Conservation (phyloP, 345 rosid genomes). For the Linum lewisii region DNA sequence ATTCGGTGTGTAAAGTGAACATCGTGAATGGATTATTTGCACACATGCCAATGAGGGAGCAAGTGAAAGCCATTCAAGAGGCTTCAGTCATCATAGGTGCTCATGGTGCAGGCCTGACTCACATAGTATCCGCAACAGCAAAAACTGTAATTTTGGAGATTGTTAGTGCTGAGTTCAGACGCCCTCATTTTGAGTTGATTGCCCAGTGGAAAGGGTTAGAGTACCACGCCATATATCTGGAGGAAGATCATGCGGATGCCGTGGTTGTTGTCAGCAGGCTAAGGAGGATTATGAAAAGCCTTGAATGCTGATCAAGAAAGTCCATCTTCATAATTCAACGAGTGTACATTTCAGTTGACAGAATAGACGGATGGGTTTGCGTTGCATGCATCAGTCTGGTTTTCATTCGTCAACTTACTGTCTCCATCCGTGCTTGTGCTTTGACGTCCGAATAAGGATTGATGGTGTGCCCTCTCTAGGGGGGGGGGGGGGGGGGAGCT, state of each 20-base stretch:
- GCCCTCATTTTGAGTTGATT: slow-evolving; percentile 80
- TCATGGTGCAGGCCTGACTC: slow-evolving; percentile 96
- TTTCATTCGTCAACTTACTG: too few species aligned
- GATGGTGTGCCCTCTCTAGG: too few species aligned
- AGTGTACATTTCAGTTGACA: background rate
- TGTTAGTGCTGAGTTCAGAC: slow-evolving; percentile 42
- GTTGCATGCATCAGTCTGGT: background rate
- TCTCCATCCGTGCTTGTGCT: too few species aligned
- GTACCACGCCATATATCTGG: slow-evolving; percentile 67
- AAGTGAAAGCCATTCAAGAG: slow-evolving; percentile 72
- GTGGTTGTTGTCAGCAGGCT: slow-evolving; percentile 42
- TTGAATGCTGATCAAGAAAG: slow-evolving; percentile 15
- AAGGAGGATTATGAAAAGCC: slow-evolving; percentile 19
- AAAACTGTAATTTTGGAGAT: slow-evolving; percentile 81
- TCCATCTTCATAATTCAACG: background rate
- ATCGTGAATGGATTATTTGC: slow-evolving; percentile 81
- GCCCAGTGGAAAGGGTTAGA: slow-evolving; percentile 92
- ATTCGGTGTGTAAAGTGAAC: slow-evolving; percentile 50
- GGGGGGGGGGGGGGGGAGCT: too few species aligned
- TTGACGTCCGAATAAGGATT: too few species aligned
- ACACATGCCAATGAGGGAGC: slow-evolving; percentile 87
- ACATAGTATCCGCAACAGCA: slow-evolving; percentile 73
- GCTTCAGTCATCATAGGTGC: slow-evolving; percentile 93
- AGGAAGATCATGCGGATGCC: slow-evolving; percentile 51
- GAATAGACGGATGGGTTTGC: background rate